Evolutionary conservation across 2,329 filamentous ascomycete species (phyloP).

Genomic region (Penicillium sp.): DNA sequence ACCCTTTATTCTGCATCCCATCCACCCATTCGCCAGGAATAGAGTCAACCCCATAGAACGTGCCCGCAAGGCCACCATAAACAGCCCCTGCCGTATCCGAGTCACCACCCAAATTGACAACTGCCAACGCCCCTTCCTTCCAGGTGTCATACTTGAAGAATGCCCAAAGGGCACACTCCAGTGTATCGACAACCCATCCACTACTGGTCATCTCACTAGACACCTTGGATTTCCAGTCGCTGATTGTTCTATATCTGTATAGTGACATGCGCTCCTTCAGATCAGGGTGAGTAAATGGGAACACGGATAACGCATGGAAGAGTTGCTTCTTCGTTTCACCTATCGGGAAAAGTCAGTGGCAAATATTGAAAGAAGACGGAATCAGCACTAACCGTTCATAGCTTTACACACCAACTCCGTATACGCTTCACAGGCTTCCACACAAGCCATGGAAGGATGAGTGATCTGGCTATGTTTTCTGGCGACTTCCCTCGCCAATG

Average conservation of each 20-base stretch:
- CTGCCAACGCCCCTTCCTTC: constrained; percentile 38
- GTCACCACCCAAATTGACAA: constrained; percentile 46
- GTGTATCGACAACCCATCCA: constrained; percentile 44
- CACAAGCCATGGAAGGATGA: constrained; percentile 40
- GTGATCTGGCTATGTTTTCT: constrained; percentile 33
- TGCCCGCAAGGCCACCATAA: constrained; percentile 45
- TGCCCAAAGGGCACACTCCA: constrained; percentile 45
- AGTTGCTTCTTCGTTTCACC: constrained; percentile 19
- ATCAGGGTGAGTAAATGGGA: constrained; percentile 10
- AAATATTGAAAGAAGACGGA: constrained; percentile 5
- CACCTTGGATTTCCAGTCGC: constrained; percentile 27
- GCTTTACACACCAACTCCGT: constrained; percentile 31
- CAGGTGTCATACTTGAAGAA: constrained; percentile 42
- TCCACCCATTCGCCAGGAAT: constrained; percentile 34
- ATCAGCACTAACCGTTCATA: constrained; percentile 23
- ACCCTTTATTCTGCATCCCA: constrained; percentile 24
- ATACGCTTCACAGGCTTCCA: constrained; percentile 43
- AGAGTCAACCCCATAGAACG: constrained; percentile 39
- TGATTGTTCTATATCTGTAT: constrained; percentile 16
- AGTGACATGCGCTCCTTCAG: constrained; percentile 9
- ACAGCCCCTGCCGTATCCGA: constrained; percentile 47
- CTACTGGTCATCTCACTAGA: constrained; percentile 32
- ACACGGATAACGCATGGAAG: constrained; percentile 1
- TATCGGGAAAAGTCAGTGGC: not conserved
- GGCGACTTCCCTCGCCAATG: constrained; percentile 25